phyloP scores from a whole-genome alignment of 176 grass and related monocot genomes.

The Oryza meyeriana region DNA sequence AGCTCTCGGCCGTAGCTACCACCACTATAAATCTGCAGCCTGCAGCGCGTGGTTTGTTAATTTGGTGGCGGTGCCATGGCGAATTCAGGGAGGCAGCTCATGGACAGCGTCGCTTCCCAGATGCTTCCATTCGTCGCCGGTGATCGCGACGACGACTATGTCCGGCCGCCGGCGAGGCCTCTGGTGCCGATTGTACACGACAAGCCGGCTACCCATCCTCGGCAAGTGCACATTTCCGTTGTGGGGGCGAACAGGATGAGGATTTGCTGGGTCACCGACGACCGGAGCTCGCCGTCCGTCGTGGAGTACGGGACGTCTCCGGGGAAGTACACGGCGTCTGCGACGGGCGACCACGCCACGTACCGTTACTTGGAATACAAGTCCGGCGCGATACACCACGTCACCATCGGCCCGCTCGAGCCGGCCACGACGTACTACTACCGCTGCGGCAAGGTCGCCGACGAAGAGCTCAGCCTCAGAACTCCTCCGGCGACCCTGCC shows the following conservation, averaged over 20 bases:
- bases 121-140: neutral
- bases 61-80: slow-evolving; percentile 30
- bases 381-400: slow-evolving; percentile 56
- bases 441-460: slow-evolving; percentile 35
- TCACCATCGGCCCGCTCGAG: slow-evolving; percentile 52
- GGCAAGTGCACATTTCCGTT: slow-evolving; percentile 65
- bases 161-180: slow-evolving; percentile 49
- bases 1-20: too few relatives aligned
- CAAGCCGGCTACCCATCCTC: slow-evolving; percentile 51
- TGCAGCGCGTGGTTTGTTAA: neutral
- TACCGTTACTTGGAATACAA: slow-evolving; percentile 42
- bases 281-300: slow-evolving; percentile 42
- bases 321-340: slow-evolving; percentile 14
- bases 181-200: slow-evolving; percentile 28
- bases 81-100: slow-evolving; percentile 40
- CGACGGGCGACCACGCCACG: slow-evolving; percentile 37
- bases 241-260: slow-evolving; percentile 42
- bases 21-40: too few relatives aligned
- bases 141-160: slow-evolving; percentile 28
- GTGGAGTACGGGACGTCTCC: slow-evolving; percentile 55
- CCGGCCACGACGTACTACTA: slow-evolving; percentile 52
- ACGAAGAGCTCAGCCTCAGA: slow-evolving; percentile 45
- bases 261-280: slow-evolving; percentile 56
- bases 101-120: slow-evolving; percentile 41
- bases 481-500: slow-evolving; percentile 50